Evolutionary conservation across 352 stramenopile species (phyloP).

Genomic region (Pseudoperonospora humuli): DNA sequence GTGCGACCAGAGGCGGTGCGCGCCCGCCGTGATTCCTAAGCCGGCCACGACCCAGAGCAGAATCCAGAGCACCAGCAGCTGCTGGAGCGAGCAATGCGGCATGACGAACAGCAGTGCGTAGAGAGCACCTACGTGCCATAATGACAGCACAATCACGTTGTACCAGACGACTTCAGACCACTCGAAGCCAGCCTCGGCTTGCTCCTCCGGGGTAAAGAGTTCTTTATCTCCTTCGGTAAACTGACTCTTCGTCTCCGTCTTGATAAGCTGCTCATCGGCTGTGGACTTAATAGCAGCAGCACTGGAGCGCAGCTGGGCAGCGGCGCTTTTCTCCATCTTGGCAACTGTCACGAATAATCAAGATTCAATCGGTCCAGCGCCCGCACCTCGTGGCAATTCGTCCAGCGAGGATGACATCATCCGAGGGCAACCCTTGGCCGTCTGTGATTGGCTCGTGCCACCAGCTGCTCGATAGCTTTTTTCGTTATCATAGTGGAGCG

Average conservation of each 20-base stretch:
- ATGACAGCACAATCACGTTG: slow-evolving; percentile 56
- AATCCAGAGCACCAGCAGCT: slow-evolving; percentile 59
- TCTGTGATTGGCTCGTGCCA: slow-evolving; percentile 4
- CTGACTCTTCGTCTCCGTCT: slow-evolving; percentile 35
- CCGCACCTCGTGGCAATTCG: slow-evolving; percentile 13
- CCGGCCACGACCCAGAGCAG: slow-evolving; percentile 71
- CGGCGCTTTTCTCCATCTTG: slow-evolving; percentile 1
- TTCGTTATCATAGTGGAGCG: too few relatives aligned
- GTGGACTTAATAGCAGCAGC: neutral
- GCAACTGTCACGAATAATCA: neutral
- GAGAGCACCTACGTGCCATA: slow-evolving; percentile 69
- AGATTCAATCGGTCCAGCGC: neutral
- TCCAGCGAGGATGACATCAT: slow-evolving; percentile 18
- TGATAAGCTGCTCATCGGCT: slow-evolving; percentile 2
- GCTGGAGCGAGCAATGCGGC: slow-evolving; percentile 29
- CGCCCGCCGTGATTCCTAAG: slow-evolving; percentile 96
- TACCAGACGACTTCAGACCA: slow-evolving; percentile 83
- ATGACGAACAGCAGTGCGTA: slow-evolving; percentile 64
- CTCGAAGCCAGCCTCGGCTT: slow-evolving; percentile 30
- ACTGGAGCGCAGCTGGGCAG: slow-evolving; percentile 1
- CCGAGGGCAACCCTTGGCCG: neutral
- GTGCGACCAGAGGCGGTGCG: slow-evolving; percentile 96
- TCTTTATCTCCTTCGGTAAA: too few relatives aligned
- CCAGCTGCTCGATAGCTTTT: neutral
- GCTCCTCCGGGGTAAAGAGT: slow-evolving; percentile 26